Evolutionary conservation across 2,329 filamentous ascomycete genomes (phyloP).

Genomic region (Fusarium protoensiforme): DNA sequence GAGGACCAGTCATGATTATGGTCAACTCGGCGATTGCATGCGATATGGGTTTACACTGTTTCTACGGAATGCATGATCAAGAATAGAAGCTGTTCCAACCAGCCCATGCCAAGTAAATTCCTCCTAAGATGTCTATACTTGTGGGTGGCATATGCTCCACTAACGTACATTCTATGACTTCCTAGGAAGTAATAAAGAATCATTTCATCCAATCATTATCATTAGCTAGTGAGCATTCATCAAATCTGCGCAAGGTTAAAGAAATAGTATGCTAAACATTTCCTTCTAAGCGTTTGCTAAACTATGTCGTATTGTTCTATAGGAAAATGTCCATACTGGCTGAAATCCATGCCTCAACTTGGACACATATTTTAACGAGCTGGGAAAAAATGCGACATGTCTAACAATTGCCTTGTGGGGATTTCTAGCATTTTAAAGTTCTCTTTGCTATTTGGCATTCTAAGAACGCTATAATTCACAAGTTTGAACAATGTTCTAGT

Average conservation of each 20-base stretch:
- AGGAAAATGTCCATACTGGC: background rate
- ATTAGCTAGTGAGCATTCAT: background rate
- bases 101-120: background rate
- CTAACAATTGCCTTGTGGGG: background rate
- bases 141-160: background rate
- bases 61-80: background rate
- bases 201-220: background rate
- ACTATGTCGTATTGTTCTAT: background rate
- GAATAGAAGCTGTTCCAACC: background rate
- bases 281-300: background rate
- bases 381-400: background rate
- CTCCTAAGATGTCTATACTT: background rate
- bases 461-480: background rate
- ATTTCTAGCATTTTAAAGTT: background rate
- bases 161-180: background rate
- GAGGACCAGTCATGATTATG: constrained; percentile 1
- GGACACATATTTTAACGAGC: background rate
- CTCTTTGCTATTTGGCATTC: background rate
- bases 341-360: background rate
- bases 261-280: background rate
- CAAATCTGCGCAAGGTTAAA: background rate
- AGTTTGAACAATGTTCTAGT: background rate
- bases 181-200: background rate
- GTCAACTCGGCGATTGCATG: background rate
- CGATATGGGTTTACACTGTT: background rate